Base-by-base conservation (phyloP, 257 asterid species). In the Solanum clarkiae region DNA sequence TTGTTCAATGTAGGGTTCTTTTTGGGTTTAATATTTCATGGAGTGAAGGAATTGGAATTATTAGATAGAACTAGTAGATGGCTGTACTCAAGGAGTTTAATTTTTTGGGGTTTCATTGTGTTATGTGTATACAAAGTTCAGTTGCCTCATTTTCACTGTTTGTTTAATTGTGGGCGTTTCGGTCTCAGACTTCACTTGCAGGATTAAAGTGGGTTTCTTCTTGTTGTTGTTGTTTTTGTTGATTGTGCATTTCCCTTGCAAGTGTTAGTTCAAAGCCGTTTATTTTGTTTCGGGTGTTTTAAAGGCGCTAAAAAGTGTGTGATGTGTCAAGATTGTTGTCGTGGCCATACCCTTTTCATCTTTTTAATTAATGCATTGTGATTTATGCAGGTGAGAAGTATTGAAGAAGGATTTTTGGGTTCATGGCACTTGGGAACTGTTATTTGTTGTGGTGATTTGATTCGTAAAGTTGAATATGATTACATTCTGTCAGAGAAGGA, bases 401-500 rank as follows among this genome's bases (percentile, higher is more conserved):
- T 57, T 68, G 89, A 90, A 63, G 86, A 88, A 5, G 91, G 90
- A 63, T 86, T 87, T 56, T 83, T 60, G 57, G 92, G 92, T 55
- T 88, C 92, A 49, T 90, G 97, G 97, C 97, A 92, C 86, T 8
- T 80, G 36, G 95, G 88, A 49, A 83, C 83, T 7, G 91, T 95
- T 42, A 81, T 88, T 51, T 59, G 80, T 51, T 81, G 85, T 84
- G 49, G 17, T 53, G 47, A 87, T 44, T 86, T 83, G 85, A 45
- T 63, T 49, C 96, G 97, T 72, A 82, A 32, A 18, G 93, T 95
- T 47, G 80, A 44, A 84, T 95, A 91, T 55, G 95, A 93, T 69
- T 90, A 92, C 66, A 84, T 95, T 86, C 84, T 93, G 29, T 42
- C 70, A 3, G 97, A 93, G 55, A 93, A 89, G 24, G 91, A 91